A percentile compares a stretch with the other conserved stretches of the same genome.
phyloP scores from a whole-genome alignment of 1,284 basidiomycete species.

The Ceratobasidium sp. region DNA sequence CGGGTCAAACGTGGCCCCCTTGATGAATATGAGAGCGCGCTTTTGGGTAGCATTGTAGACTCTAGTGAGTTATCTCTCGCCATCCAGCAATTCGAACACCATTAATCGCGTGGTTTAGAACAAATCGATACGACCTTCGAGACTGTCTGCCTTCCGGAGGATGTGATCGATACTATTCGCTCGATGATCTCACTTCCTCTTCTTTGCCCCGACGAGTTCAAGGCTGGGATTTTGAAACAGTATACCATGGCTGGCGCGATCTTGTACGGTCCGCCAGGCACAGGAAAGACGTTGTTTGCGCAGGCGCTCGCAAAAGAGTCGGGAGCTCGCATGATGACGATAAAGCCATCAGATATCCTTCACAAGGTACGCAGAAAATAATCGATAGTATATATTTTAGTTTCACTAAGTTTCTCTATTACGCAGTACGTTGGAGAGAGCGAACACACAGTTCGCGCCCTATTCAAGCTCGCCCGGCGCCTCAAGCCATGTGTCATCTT shows the following conservation, averaged over 20 bases:
- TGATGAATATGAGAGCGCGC: slow-evolving; percentile 79
- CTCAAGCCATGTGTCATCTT: slow-evolving; percentile 95
- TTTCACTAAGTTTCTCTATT: not conserved
- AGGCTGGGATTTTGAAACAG: slow-evolving; percentile 90
- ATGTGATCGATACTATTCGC: slow-evolving; percentile 89
- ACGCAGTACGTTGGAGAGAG: slow-evolving; percentile 93
- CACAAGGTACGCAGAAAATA: slow-evolving; percentile 74
- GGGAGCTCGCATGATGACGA: slow-evolving; percentile 87
- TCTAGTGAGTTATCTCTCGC: too few relatives aligned
- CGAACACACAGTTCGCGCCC: slow-evolving; percentile 92
- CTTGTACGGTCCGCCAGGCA: slow-evolving; percentile 91
- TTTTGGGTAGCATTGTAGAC: slow-evolving; percentile 89
- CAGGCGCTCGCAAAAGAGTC: slow-evolving; percentile 93
- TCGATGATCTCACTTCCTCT: slow-evolving; percentile 93
- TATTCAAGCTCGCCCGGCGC: slow-evolving; percentile 89
- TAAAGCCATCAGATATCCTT: slow-evolving; percentile 75
- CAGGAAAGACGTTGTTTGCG: slow-evolving; percentile 91
- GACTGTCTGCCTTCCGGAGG: slow-evolving; percentile 86
- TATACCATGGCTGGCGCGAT: slow-evolving; percentile 90
- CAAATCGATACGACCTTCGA: slow-evolving; percentile 84
- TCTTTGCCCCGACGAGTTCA: slow-evolving; percentile 90
- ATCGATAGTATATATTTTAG: slow-evolving; percentile 50
- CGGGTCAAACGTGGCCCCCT: slow-evolving; percentile 80
- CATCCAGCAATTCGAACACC: too few relatives aligned
- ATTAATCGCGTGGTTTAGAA: slow-evolving; percentile 58